These are phyloP conservation scores for Lithocarpus polystachyus DNA, from an alignment of 306 rosid genomes.

Conservation along the genomic window DNA sequence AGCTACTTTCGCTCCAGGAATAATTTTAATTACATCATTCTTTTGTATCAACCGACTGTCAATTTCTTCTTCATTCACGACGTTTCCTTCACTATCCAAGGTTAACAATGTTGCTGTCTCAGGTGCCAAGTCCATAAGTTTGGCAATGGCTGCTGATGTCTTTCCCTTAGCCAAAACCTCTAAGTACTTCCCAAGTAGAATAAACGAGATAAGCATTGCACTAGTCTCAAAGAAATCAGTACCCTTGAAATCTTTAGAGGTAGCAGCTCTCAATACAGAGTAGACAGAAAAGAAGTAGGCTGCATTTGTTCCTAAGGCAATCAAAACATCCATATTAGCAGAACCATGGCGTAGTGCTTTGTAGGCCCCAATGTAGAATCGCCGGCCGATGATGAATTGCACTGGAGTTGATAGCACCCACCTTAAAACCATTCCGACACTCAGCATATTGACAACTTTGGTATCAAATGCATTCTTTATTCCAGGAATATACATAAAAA, in stretches of 20 bases:
- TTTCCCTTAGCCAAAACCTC: conserved; percentile 83
- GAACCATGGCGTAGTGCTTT: conserved; percentile 63
- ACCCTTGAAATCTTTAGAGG: conserved; percentile 50
- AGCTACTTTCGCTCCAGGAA: conserved; percentile 75
- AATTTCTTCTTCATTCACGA: conserved; percentile 46
- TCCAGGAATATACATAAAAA: conserved; percentile 67
- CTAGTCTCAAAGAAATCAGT: conserved; percentile 87
- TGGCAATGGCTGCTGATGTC: conserved; percentile 83
- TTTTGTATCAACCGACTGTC: conserved; percentile 64
- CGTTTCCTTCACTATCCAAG: conserved; percentile 47
- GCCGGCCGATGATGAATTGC: conserved; percentile 65
- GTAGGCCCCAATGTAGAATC: conserved; percentile 71
- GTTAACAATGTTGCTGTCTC: conserved; percentile 54
- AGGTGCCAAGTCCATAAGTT: conserved; percentile 78
- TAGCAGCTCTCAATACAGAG: conserved; percentile 54
- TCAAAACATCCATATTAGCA: conserved; percentile 82
- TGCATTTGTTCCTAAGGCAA: conserved; percentile 81
- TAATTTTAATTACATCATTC: conserved; percentile 61
- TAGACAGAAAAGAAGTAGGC: conserved; percentile 87
- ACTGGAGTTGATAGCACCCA: conserved; percentile 71
- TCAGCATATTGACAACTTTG: conserved; percentile 60
- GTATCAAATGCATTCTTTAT: conserved; percentile 44
- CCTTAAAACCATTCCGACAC: conserved; percentile 55
- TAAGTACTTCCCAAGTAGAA: conserved; percentile 74
- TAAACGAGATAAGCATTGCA: conserved; percentile 74